Evolutionary conservation across 2,329 filamentous ascomycete genomes (phyloP).

Genomic region (Monosporascus sp.): DNA sequence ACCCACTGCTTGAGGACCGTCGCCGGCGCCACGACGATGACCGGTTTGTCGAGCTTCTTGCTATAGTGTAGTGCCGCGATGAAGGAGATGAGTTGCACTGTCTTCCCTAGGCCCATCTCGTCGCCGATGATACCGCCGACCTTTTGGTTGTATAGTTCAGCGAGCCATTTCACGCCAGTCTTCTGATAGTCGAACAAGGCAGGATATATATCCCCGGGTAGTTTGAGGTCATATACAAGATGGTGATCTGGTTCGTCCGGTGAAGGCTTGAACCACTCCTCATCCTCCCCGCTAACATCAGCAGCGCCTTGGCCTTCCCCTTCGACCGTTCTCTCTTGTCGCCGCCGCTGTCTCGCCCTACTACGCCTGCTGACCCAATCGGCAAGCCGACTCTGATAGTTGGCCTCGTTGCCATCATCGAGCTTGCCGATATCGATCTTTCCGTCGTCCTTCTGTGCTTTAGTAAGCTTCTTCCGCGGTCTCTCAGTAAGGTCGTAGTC

Average conservation of each 20-base stretch:
- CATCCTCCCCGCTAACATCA: constrained; percentile 35
- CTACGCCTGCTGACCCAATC: constrained; percentile 67
- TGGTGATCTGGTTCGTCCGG: constrained; percentile 73
- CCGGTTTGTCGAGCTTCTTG: constrained; percentile 73
- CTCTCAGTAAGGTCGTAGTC: constrained; percentile 34
- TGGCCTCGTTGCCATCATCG: constrained; percentile 82
- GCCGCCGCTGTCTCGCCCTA: constrained; percentile 46
- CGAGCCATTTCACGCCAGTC: constrained; percentile 93
- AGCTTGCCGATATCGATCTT: constrained; percentile 52
- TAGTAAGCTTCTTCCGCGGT: constrained; percentile 36
- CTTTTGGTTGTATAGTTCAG: constrained; percentile 81
- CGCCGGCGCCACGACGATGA: constrained; percentile 88
- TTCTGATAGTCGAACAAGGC: constrained; percentile 96
- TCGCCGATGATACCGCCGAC: constrained; percentile 95
- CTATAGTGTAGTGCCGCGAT: constrained; percentile 90
- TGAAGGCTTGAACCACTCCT: constrained; percentile 79
- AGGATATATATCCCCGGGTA: constrained; percentile 90
- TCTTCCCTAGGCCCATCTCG: constrained; percentile 99
- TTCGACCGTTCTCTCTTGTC: constrained; percentile 29
- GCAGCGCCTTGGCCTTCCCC: constrained; percentile 29
- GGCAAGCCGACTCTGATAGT: constrained; percentile 70
- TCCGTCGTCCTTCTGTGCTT: constrained; percentile 32
- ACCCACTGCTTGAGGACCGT: constrained; percentile 98
- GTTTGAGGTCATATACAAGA: constrained; percentile 68
- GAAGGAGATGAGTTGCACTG: constrained; percentile 67